Conservation (phyloP, 1,139 yeast species). For the Pichia inconspicua region DNA sequence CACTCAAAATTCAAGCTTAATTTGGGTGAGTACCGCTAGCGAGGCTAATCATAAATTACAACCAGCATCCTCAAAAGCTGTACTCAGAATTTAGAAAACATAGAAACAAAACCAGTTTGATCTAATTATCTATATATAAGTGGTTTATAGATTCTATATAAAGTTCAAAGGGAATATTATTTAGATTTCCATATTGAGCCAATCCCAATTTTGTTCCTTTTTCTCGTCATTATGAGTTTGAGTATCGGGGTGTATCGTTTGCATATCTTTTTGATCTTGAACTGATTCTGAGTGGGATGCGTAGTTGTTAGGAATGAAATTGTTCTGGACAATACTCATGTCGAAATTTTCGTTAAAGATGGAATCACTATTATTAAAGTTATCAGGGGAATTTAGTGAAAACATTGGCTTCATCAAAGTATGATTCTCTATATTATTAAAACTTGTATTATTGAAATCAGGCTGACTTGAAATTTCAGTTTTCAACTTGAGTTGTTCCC, state of each 20-base stretch:
- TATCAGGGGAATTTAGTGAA: not conserved
- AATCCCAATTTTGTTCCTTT: constrained; percentile 24
- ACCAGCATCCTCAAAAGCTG: no score
- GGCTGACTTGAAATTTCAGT: not conserved
- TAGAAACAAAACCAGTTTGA: not conserved
- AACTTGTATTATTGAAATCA: not conserved
- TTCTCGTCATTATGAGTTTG: not conserved
- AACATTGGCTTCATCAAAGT: not conserved
- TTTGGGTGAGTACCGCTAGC: no score
- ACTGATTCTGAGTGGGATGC: not conserved
- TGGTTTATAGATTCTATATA: not conserved
- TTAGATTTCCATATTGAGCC: constrained; percentile 27
- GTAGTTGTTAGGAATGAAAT: not conserved
- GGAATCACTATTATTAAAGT: not conserved
- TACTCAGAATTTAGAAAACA: no score
- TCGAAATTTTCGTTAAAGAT: not conserved
- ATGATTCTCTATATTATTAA: not conserved
- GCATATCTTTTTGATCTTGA: not conserved
- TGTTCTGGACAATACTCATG: not conserved
- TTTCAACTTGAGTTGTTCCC: not conserved
- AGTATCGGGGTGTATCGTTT: not conserved
- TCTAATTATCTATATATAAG: no score
- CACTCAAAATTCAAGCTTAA: no score
- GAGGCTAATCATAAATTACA: no score
- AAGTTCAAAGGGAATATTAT: not conserved